Evolutionary conservation across 164 flowering plant genomes (phyloP).

Genomic region (Berberis vulgaris): DNA sequence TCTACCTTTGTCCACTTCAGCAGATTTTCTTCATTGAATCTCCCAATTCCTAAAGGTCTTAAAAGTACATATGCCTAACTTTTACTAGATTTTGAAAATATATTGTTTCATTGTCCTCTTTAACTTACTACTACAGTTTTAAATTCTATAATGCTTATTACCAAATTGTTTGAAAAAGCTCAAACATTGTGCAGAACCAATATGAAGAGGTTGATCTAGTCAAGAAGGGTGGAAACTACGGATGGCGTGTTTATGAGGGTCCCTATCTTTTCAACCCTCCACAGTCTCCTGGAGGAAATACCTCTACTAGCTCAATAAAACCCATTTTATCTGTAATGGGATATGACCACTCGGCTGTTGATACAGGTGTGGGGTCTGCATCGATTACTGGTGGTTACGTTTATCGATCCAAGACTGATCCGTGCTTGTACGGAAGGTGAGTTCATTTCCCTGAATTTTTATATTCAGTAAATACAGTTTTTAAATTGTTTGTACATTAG

Average conservation of each 20-base stretch:
- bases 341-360: slow-evolving; percentile 56
- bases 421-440: slow-evolving; percentile 86
- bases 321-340: slow-evolving; percentile 77
- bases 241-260: slow-evolving; percentile 89
- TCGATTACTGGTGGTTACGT: slow-evolving; percentile 78
- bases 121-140: too few species aligned
- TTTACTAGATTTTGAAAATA: neutral
- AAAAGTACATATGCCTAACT: neutral
- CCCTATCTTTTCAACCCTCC: slow-evolving; percentile 31
- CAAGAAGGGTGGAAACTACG: slow-evolving; percentile 81
- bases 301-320: slow-evolving; percentile 37
- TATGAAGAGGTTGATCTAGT: slow-evolving; percentile 84
- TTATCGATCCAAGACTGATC: slow-evolving; percentile 70
- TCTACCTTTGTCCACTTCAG: too few species aligned
- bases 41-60: neutral
- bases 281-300: slow-evolving; percentile 52
- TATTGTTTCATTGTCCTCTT: too few species aligned
- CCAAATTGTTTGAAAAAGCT: neutral
- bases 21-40: too few species aligned
- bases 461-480: neutral
- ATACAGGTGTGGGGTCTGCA: slow-evolving; percentile 60
- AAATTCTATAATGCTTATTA: neutral
- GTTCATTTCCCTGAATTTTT: neutral
- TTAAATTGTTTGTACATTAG: neutral
- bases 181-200: slow-evolving; percentile 33